Conservation (phyloP, 116 monocot genomes). For the Zostera marina region DNA sequence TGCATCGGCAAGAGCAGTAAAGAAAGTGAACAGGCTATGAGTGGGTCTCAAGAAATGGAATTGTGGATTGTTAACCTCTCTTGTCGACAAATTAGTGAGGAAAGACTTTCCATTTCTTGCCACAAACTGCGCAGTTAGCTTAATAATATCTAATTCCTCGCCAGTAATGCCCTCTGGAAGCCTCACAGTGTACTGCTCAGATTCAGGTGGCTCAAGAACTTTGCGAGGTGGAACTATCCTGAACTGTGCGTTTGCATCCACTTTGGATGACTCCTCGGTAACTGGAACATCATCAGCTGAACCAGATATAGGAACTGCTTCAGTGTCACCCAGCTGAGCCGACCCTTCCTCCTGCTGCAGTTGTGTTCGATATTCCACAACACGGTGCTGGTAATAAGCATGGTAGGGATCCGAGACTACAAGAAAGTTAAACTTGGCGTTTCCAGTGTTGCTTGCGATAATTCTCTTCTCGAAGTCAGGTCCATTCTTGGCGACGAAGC, state of each 20-base stretch:
- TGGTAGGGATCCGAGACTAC: conserved; percentile 65
- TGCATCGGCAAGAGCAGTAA: conserved; percentile 75
- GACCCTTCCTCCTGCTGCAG: conserved; percentile 4
- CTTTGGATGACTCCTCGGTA: conserved; percentile 1
- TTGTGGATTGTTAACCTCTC: conserved; percentile 62
- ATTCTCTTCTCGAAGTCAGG: conserved; percentile 74
- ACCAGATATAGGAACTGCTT: background rate
- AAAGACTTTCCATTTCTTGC: conserved; percentile 80
- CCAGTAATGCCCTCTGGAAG: conserved; percentile 91
- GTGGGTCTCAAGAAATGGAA: conserved; percentile 92
- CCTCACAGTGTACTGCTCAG: conserved; percentile 77
- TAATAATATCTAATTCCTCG: conserved; percentile 90
- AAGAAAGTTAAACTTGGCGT: conserved; percentile 80
- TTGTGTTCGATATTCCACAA: conserved; percentile 37
- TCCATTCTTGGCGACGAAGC: conserved; percentile 75
- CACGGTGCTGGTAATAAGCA: conserved; percentile 69
- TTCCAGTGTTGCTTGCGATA: conserved; percentile 47
- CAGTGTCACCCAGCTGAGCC: background rate
- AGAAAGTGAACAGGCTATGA: conserved; percentile 95
- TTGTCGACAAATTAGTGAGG: conserved; percentile 37
- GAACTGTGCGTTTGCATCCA: conserved; percentile 32
- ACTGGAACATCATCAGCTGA: conserved; percentile 1
- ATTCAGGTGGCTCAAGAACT: conserved; percentile 65
- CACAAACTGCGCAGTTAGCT: conserved; percentile 93
- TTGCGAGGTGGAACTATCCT: conserved; percentile 28